Evolutionary conservation across 2,329 filamentous ascomycete species (phyloP).

Genomic region (Fusarium sp.): DNA sequence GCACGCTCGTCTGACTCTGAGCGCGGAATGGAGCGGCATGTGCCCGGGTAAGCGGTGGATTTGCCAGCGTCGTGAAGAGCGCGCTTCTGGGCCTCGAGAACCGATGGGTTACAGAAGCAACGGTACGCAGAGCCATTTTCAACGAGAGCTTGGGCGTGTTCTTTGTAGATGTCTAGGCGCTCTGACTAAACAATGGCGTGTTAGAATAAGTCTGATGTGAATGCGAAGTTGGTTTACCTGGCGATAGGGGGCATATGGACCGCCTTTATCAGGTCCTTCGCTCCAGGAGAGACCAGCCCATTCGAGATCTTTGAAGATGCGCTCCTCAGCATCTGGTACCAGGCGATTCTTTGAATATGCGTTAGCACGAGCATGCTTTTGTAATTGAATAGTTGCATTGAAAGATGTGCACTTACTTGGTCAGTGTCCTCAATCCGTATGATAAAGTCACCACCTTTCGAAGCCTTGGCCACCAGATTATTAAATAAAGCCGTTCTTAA

Average conservation of each 20-base stretch:
- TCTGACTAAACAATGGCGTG: slow-evolving; percentile 71
- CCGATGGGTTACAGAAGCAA: slow-evolving; percentile 86
- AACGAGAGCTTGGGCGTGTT: slow-evolving; percentile 76
- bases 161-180: slow-evolving; percentile 76
- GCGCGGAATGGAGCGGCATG: slow-evolving; percentile 73
- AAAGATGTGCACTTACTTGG: slow-evolving; percentile 66
- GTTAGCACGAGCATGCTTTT: slow-evolving; percentile 8
- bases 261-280: slow-evolving; percentile 87
- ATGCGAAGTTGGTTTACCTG: slow-evolving; percentile 65
- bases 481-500: slow-evolving; percentile 95
- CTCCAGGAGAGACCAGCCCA: slow-evolving; percentile 96
- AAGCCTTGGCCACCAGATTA: slow-evolving; percentile 87
- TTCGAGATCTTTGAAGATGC: slow-evolving; percentile 80
- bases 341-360: slow-evolving; percentile 73
- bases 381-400: background rate
- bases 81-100: slow-evolving; percentile 74
- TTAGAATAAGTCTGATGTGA: background rate
- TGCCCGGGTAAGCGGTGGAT: slow-evolving; percentile 66
- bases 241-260: slow-evolving; percentile 85
- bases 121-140: slow-evolving; percentile 82
- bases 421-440: slow-evolving; percentile 96
- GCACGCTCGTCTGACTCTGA: slow-evolving; percentile 79
- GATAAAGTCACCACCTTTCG: slow-evolving; percentile 84
- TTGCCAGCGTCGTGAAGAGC: slow-evolving; percentile 65
- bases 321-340: slow-evolving; percentile 80